Evolutionary conservation across 768 basidiomycete genomes (phyloP).

Genomic region (Lactarius sanguifluus): DNA sequence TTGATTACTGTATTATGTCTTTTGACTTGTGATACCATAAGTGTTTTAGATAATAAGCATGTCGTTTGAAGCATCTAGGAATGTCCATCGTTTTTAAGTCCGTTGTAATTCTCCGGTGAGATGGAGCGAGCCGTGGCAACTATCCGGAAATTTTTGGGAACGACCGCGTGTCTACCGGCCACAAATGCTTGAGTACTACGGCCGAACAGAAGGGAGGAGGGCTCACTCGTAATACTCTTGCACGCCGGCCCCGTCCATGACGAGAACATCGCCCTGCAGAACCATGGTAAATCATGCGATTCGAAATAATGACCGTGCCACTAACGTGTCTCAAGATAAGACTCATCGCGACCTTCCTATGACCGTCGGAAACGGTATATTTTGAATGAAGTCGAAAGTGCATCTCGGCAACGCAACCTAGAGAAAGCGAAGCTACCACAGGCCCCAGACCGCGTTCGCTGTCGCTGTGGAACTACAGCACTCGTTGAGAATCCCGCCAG

Average conservation of each 20-base stretch:
- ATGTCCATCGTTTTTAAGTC: not conserved
- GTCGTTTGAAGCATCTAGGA: not conserved
- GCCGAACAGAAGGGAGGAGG: constrained; percentile 3
- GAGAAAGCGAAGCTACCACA: constrained; percentile 69
- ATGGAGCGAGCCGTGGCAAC: constrained; percentile 78
- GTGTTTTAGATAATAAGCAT: constrained; percentile 1
- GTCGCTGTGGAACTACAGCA: constrained; percentile 72
- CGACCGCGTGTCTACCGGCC: constrained; percentile 61
- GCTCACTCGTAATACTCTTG: constrained; percentile 72
- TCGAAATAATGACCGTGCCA: not conserved
- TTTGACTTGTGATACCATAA: not conserved
- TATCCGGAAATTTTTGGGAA: constrained; percentile 73
- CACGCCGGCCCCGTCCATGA: constrained; percentile 71
- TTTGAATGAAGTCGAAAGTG: constrained; percentile 60
- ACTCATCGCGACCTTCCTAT: constrained; percentile 44
- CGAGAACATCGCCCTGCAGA: constrained; percentile 67
- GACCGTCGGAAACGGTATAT: constrained; percentile 35
- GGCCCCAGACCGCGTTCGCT: constrained; percentile 72
- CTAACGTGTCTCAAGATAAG: constrained; percentile 67
- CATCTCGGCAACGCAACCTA: constrained; percentile 78
- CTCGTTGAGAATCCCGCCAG: not conserved
- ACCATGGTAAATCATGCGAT: constrained; percentile 19
- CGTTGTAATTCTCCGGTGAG: constrained; percentile 34
- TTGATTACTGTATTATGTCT: not conserved
- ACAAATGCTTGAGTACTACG: constrained; percentile 13